Conservation (phyloP, 202 grass and related monocot species). For the Panicum hallii region DNA sequence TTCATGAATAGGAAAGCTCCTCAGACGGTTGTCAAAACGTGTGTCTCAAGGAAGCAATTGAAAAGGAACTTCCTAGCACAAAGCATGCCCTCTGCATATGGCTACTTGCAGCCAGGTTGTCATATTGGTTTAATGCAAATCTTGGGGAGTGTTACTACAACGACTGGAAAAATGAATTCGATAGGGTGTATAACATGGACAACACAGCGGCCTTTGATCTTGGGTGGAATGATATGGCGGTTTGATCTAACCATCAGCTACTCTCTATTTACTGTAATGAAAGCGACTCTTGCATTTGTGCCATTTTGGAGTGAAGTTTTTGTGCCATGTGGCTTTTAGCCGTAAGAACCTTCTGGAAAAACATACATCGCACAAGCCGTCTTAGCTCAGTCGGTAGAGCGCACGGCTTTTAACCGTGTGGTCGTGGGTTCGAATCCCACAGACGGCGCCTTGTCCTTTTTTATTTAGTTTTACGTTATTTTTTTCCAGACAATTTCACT, state of each 20-base stretch:
- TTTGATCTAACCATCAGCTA: not conserved
- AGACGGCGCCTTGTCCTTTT: slow-evolving; percentile 43
- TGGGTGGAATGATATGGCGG: slow-evolving; percentile 73
- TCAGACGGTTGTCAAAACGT: slow-evolving; percentile 66
- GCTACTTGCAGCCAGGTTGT: slow-evolving; percentile 56
- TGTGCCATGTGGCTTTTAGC: no score
- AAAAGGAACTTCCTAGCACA: slow-evolving; percentile 65
- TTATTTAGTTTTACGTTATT: not conserved
- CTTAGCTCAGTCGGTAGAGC: slow-evolving; percentile 93
- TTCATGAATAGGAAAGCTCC: slow-evolving; percentile 81
- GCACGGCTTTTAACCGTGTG: slow-evolving; percentile 93
- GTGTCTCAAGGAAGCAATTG: slow-evolving; percentile 66
- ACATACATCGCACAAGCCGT: not conserved
- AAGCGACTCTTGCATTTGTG: no score
- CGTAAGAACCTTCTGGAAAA: no score
- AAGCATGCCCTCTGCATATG: slow-evolving; percentile 72
- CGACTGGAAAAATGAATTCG: slow-evolving; percentile 69
- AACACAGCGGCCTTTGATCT: slow-evolving; percentile 58
- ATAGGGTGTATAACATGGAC: slow-evolving; percentile 64
- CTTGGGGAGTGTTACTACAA: slow-evolving; percentile 54
- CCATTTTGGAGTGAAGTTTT: no score
- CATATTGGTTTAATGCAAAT: slow-evolving; percentile 68
- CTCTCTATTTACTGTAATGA: no score
- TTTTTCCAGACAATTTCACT: no score
- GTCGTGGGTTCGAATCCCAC: slow-evolving; percentile 92